phyloP scores from a whole-genome alignment of 441 rosid genomes.

The Populus hybrid region DNA sequence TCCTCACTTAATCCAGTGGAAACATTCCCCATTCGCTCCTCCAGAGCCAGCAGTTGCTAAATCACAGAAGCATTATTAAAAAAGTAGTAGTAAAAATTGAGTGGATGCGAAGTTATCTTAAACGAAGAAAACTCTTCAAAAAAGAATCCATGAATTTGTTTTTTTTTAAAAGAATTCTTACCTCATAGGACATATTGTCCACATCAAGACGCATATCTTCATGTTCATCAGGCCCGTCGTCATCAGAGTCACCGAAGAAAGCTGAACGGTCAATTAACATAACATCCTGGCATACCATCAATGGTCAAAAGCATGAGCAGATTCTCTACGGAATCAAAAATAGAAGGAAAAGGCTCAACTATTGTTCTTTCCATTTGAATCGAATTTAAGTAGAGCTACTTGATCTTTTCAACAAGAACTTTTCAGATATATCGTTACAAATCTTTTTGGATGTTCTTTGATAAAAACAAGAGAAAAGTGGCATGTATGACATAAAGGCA shows the following conservation, averaged over 20 bases:
- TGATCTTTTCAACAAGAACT: background rate
- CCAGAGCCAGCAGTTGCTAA: constrained; percentile 34
- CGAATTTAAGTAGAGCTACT: background rate
- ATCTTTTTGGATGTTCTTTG: background rate
- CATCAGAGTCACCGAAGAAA: constrained; percentile 9
- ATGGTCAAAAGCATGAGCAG: background rate
- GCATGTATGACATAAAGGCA: background rate
- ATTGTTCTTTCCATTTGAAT: background rate
- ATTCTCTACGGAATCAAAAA: background rate
- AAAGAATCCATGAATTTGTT: background rate
- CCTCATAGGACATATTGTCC: constrained; percentile 40
- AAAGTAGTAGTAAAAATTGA: background rate
- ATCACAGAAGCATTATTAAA: background rate
- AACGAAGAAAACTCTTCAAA: background rate
- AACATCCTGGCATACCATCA: constrained; percentile 21
- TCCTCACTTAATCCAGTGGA: constrained; percentile 32
- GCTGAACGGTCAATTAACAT: constrained; percentile 8
- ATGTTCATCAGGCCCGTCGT: background rate
- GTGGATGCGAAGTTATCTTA: background rate
- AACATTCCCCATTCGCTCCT: constrained; percentile 29
- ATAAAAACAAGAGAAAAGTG: background rate
- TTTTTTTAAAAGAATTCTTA: background rate
- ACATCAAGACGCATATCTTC: constrained; percentile 32
- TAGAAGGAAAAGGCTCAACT: background rate
- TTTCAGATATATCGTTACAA: background rate